Evolutionary conservation across 2,329 filamentous ascomycete species (phyloP), one percentile per base, ranked within the genome.

Genomic region (Exserohilum turcica): DNA sequence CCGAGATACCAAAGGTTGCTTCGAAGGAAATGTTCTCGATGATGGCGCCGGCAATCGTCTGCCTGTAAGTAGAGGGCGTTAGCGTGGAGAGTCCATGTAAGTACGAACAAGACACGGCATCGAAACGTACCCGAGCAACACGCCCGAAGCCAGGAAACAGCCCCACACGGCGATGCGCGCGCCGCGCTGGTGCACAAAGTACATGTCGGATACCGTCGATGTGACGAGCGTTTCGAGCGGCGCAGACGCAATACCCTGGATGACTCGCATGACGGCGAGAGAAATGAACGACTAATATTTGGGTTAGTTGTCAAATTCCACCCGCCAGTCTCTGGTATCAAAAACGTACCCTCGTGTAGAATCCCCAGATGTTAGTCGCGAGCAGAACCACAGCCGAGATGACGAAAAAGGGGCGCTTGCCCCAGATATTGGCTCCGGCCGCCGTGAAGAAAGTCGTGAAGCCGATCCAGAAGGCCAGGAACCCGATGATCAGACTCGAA

Each of bases 161-260:
- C 75, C 73, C 68, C 77, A 79, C 45, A 96, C 82, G 1, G 92
- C 92, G 89, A 97, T 96, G 43, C 92, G 86, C 59, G 88, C 85
- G 32, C 92, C 92, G 54, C 90, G 84, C 78, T 90, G 86, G 76
- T 93, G 93, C 18, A 97, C 91, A 73, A 88, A 96, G 76, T 92
- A 97, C 48, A 97, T 74, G 72, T 97, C 93, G 29, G 92, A 93
- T 2, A 97, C 90, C 24, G 88, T 88, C 1, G 90, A 91, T 69
- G 95, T 96, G 54, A 97, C 88, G 18, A 97, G 79, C 0, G 90
- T 90, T 76, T 97, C 93, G 57, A 94, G 96, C 0, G 93, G 92
- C 4, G 92, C 92, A 18, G 91, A 83, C 0, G 89, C 92, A 35
- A 97, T 84, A 19, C 93, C 93, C 73, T 97, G 92, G 43, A 96